Evolutionary conservation across 805 yeast species (phyloP).

Genomic region (Candida maltosa): DNA sequence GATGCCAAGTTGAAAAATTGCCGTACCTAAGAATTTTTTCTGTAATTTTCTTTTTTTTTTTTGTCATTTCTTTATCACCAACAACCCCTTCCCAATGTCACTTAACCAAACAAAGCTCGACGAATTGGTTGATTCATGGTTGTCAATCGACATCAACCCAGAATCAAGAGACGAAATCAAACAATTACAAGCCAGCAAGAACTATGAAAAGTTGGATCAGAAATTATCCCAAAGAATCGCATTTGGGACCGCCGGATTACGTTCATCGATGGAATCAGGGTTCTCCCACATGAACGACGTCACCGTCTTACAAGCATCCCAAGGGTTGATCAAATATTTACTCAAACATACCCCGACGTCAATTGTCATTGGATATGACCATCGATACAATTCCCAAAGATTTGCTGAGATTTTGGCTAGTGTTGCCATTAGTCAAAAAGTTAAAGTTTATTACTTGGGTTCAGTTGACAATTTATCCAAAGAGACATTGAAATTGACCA

Average conservation of each 20-base stretch:
- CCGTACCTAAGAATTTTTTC: no score
- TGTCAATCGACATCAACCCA: conserved; percentile 32
- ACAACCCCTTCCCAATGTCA: conserved; percentile 4
- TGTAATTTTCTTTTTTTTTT: no score
- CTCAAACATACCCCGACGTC: conserved; percentile 17
- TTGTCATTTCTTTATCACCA: not conserved
- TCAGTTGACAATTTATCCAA: conserved; percentile 29
- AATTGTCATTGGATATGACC: conserved; percentile 89
- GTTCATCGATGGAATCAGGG: conserved; percentile 89
- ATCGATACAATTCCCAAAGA: conserved; percentile 72
- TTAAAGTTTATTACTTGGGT: conserved; percentile 64
- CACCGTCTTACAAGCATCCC: conserved; percentile 87
- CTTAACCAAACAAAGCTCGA: conserved; percentile 14
- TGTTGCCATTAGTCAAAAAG: conserved; percentile 66
- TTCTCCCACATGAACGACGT: conserved; percentile 85
- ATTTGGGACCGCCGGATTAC: conserved; percentile 92
- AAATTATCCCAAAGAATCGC: conserved; percentile 60
- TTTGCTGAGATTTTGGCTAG: conserved; percentile 80
- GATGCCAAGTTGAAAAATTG: no score
- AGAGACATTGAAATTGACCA: conserved; percentile 16
- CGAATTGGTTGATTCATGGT: conserved; percentile 31
- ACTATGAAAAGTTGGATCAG: conserved; percentile 45
- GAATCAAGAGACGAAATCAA: conserved; percentile 56
- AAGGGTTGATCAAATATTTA: conserved; percentile 63
- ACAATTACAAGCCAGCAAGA: conserved; percentile 32